phyloP scores from a whole-genome alignment of 2,329 filamentous ascomycete genomes.

The Fusarium sp. region DNA sequence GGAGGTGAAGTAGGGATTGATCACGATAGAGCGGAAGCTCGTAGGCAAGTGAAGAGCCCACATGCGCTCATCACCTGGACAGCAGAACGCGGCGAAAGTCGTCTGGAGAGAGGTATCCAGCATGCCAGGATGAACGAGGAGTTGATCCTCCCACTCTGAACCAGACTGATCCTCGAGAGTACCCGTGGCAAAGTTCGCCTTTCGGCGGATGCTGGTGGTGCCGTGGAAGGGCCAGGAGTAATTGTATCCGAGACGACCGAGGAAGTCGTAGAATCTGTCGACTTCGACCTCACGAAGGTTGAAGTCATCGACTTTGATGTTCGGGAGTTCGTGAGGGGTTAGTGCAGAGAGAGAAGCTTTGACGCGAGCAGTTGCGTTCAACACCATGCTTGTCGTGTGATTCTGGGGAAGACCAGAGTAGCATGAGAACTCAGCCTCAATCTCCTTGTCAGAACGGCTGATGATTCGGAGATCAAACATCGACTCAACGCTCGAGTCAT shows the following conservation, averaged over 20 bases:
- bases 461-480: neutral
- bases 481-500: neutral
- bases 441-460: rapidly evolving
- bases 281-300: neutral
- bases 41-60: constrained; percentile 46
- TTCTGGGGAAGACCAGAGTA: neutral
- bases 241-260: neutral
- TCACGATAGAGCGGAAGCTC: neutral
- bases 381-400: neutral
- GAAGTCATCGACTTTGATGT: rapidly evolving
- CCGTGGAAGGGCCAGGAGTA: neutral
- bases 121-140: constrained; percentile 8
- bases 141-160: neutral
- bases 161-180: neutral
- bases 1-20: neutral
- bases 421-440: neutral
- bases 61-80: constrained; percentile 49
- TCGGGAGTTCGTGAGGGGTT: rapidly evolving
- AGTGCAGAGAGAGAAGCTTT: neutral
- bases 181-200: neutral
- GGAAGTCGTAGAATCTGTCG: neutral
- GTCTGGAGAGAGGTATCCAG: constrained; percentile 53
- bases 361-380: neutral
- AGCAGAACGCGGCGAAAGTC: constrained; percentile 45
- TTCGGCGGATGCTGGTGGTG: neutral